Percentiles rank a stretch among this genome's conserved stretches.
phyloP scores from a whole-genome alignment of 768 basidiomycete species.

The Rhodotorula taiwanensis region DNA sequence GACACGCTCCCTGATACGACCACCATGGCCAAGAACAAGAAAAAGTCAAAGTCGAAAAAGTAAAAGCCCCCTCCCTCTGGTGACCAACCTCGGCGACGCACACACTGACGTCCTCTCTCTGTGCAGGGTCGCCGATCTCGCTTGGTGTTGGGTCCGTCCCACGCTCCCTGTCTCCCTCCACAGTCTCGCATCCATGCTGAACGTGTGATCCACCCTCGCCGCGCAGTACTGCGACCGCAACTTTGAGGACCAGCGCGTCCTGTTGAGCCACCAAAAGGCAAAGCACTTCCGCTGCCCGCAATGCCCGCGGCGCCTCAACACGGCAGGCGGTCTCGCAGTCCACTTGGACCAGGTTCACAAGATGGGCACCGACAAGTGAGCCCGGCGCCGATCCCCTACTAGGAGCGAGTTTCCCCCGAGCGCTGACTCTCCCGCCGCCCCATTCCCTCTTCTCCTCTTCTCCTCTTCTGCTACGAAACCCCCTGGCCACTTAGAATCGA shows the following conservation, averaged over 20 bases:
- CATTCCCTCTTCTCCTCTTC: too few relatives aligned
- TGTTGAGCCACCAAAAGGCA: constrained; percentile 99
- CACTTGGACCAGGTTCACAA: constrained; percentile 99
- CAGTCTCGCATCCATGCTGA: not conserved
- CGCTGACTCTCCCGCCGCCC: too few relatives aligned
- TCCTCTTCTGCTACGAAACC: too few relatives aligned
- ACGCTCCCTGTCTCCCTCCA: not conserved
- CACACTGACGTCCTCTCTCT: too few relatives aligned
- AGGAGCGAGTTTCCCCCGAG: constrained; percentile 7
- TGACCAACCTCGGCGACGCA: too few relatives aligned
- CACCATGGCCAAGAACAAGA: constrained; percentile 35
- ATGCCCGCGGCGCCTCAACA: constrained; percentile 91
- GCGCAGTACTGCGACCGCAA: constrained; percentile 72
- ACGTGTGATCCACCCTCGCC: not conserved
- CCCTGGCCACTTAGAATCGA: constrained; percentile 87
- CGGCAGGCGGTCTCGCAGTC: constrained; percentile 93
- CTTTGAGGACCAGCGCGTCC: constrained; percentile 85
- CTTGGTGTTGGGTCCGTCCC: constrained; percentile 31
- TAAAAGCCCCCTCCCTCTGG: constrained; percentile 1
- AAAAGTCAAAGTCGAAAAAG: constrained; percentile 31
- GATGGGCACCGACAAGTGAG: constrained; percentile 86
- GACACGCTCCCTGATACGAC: not conserved
- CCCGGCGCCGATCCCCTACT: constrained; percentile 12
- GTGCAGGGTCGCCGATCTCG: constrained; percentile 31
- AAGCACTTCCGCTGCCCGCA: constrained; percentile 98